These are phyloP conservation scores for Polychaeton citri DNA, from an alignment of 2,329 filamentous ascomycete genomes.

Conservation along the genomic window DNA sequence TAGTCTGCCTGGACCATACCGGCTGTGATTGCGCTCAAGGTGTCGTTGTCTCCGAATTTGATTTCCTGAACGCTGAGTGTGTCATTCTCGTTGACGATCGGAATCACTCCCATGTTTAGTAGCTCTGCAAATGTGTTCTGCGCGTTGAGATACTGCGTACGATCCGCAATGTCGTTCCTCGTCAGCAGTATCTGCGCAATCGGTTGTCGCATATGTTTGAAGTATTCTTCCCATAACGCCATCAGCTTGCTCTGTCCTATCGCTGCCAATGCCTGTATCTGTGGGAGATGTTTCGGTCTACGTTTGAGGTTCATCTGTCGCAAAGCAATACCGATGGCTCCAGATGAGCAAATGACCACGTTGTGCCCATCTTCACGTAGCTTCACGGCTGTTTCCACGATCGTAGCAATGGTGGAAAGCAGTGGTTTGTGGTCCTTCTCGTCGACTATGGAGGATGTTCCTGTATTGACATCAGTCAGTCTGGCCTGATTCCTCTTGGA, in stretches of 20 bases:
- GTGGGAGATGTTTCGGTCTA: slow-evolving; percentile 77
- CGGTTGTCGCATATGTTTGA: slow-evolving; percentile 74
- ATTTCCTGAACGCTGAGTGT: slow-evolving; percentile 95
- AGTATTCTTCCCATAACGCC: slow-evolving; percentile 88
- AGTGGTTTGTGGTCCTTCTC: slow-evolving; percentile 90
- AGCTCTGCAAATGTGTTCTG: slow-evolving; percentile 89
- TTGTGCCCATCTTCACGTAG: slow-evolving; percentile 82
- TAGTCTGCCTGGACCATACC: slow-evolving; percentile 96
- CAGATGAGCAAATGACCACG: slow-evolving; percentile 92
- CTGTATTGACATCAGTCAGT: slow-evolving; percentile 33
- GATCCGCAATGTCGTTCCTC: slow-evolving; percentile 90
- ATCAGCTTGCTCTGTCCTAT: slow-evolving; percentile 94
- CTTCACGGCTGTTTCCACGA: slow-evolving; percentile 85
- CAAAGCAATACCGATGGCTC: slow-evolving; percentile 88
- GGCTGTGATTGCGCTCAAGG: slow-evolving; percentile 86
- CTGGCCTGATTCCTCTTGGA: slow-evolving; percentile 13
- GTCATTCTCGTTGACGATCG: slow-evolving; percentile 98
- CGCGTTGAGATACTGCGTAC: slow-evolving; percentile 88
- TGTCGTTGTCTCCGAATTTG: slow-evolving; percentile 99
- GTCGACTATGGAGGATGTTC: slow-evolving; percentile 97
- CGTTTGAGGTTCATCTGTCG: slow-evolving; percentile 78
- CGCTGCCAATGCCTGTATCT: slow-evolving; percentile 84
- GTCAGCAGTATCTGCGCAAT: slow-evolving; percentile 92
- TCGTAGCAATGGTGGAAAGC: slow-evolving; percentile 76
- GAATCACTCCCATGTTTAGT: slow-evolving; percentile 87